Percentiles rank a stretch among this genome's conserved stretches.
phyloP scores from a whole-genome alignment of 768 basidiomycete species.

The Phylloporus sp. region DNA sequence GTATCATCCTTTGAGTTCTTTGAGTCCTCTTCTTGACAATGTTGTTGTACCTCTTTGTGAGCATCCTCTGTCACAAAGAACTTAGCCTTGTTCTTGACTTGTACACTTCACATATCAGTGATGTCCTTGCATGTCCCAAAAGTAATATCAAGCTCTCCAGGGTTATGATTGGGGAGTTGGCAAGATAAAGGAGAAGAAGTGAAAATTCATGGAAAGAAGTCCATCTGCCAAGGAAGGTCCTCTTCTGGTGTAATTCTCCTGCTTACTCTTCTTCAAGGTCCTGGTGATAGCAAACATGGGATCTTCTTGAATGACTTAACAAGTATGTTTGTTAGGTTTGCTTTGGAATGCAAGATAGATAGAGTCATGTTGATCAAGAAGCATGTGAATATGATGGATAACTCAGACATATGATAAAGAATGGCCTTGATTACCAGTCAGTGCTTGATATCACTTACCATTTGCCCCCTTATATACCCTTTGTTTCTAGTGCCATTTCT shows the following conservation, averaged over 20 bases:
- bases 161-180: constrained; percentile 74
- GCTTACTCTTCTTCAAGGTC: constrained; percentile 39
- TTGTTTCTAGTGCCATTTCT: constrained; percentile 57
- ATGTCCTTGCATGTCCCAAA: constrained; percentile 29
- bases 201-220: constrained; percentile 31
- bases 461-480: constrained; percentile 5
- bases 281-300: constrained; percentile 36
- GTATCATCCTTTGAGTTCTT: no score
- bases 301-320: constrained; percentile 58
- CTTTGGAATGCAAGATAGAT: constrained; percentile 63
- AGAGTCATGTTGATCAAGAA: constrained; percentile 54
- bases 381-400: constrained; percentile 53
- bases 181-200: constrained; percentile 46
- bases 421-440: constrained; percentile 73
- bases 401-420: constrained; percentile 62
- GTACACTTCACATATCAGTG: no score
- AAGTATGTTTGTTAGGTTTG: constrained; percentile 70
- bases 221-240: constrained; percentile 36
- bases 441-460: constrained; percentile 26
- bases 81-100: no score
- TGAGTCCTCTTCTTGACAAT: no score
- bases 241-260: constrained; percentile 31
- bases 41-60: no score
- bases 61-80: no score
- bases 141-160: constrained; percentile 41